phyloP scores from a whole-genome alignment of 2,329 filamentous ascomycete species.

The Claviceps sp. region DNA sequence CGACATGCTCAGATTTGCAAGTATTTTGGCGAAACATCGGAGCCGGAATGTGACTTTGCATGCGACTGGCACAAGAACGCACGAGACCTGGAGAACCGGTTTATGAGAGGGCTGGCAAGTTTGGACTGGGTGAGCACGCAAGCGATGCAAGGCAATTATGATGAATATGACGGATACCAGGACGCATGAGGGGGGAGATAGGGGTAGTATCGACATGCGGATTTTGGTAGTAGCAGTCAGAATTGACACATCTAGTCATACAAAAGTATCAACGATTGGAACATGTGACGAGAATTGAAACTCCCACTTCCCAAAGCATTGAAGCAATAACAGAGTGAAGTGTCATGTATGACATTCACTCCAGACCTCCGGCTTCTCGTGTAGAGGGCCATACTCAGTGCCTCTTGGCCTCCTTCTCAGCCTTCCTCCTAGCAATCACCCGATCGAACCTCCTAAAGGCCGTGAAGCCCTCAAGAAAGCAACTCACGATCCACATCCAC shows the following conservation, averaged over 20 bases:
- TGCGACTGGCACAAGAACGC: constrained; percentile 69
- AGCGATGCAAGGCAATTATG: constrained; percentile 42
- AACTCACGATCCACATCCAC: constrained; percentile 39
- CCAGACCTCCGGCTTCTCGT: not conserved
- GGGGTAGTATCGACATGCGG: not conserved
- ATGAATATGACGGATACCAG: constrained; percentile 41
- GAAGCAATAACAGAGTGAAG: too few species aligned
- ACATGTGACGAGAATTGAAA: too few species aligned
- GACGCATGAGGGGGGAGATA: constrained; percentile 22
- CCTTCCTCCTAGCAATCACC: constrained; percentile 29
- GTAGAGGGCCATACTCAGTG: constrained; percentile 11
- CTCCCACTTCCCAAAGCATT: too few species aligned
- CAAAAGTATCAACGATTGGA: too few species aligned
- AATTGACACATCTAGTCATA: not conserved
- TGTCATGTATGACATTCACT: too few species aligned
- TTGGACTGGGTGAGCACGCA: constrained; percentile 54
- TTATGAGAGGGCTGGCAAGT: constrained; percentile 40
- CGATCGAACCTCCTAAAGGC: constrained; percentile 38
- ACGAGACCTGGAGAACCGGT: constrained; percentile 41
- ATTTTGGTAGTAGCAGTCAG: not conserved
- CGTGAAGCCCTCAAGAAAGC: constrained; percentile 40
- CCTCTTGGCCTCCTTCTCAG: constrained; percentile 26
- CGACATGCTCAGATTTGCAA: constrained; percentile 61
- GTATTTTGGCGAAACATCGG: constrained; percentile 59
- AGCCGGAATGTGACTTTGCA: constrained; percentile 54